Base-by-base conservation (phyloP, 495 filamentous ascomycete genomes). In the Trichoderma gamsii region DNA sequence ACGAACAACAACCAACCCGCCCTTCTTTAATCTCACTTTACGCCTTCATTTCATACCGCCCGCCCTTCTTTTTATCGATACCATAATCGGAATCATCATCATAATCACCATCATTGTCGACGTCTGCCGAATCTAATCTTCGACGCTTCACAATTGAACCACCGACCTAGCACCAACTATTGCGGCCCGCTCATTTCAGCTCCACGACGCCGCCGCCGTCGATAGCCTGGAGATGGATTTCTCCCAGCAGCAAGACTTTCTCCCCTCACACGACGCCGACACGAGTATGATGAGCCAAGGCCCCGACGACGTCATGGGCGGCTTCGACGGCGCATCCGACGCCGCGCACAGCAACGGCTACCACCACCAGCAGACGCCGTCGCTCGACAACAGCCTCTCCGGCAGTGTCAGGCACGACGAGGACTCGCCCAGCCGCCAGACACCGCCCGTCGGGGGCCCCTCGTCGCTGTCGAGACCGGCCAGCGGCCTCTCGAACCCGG, bases 131-230 rank as follows among this genome's bases (percentile, higher is more conserved):
- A 35, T 16, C 18, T 66, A 67, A 38, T 64, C 46, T 63, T 56
- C 43, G 52, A 41, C 41, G n/a, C 66, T 59, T 32, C 51, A 63
- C 49, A 70, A 43, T 78, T 83, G 80, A 81, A 84, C 81, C 4
- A 29, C 29, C 29, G 29, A 29, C 29, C 29, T 79, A 80, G 70
- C 81, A 67, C 79, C 75, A 4, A 68, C 80, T 21, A 78, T 78
- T 21, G 73, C 77, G 70, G 82, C 79, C 74, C 81, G 82, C 70
- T 75, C 77, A 70, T 81, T 74, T 76, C 80, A 83, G 69, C 83
- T 81, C 70, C 79, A 79, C 78, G 78, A 82, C 82, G 76, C 79
- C 63, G 71, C 83, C 70, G 79, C 80, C 72, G 82, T 72, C 68
- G 82, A 80, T 81, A 82, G 83, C 68, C 8, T 35, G 44, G 65